A percentile compares a stretch with the other conserved stretches of the same genome.
phyloP scores from a whole-genome alignment of 2,329 filamentous ascomycete species.

The Piedraia hortae region DNA sequence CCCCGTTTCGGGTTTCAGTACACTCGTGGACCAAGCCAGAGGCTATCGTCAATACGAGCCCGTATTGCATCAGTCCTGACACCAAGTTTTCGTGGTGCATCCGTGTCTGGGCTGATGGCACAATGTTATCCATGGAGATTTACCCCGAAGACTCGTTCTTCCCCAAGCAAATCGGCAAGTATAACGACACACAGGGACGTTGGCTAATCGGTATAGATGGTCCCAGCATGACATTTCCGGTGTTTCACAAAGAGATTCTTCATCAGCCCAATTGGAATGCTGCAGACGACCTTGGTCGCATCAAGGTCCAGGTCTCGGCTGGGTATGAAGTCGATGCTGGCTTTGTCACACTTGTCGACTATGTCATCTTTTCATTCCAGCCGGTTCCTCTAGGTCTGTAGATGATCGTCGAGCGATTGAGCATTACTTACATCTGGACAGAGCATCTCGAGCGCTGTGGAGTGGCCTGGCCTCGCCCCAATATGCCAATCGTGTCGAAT shows the following conservation, averaged over 20 bases:
- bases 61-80: conserved; percentile 2
- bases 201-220: conserved; percentile 1
- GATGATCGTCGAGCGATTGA: background rate
- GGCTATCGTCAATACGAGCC: conserved; percentile 6
- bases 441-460: conserved; percentile 44
- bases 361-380: conserved; percentile 59
- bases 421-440: conserved; percentile 11
- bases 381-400: conserved; percentile 44
- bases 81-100: conserved; percentile 11
- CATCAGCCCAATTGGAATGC: conserved; percentile 45
- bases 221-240: conserved; percentile 46
- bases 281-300: conserved; percentile 41
- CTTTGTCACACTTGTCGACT: conserved; percentile 41
- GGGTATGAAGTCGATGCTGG: conserved; percentile 22
- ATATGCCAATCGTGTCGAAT: conserved; percentile 31
- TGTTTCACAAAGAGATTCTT: conserved; percentile 41
- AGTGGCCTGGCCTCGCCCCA: conserved; percentile 55
- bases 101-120: conserved; percentile 40
- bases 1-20: conserved; percentile 42
- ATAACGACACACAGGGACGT: background rate
- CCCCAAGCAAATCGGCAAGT: conserved; percentile 26
- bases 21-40: conserved; percentile 39
- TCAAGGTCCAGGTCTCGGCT: conserved; percentile 52
- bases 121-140: conserved; percentile 22
- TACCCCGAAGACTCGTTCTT: conserved; percentile 24